Evolutionary conservation across 805 yeast genomes (phyloP), one percentile per base, ranked within the genome.

Genomic region (Starmerella riodocensis): DNA sequence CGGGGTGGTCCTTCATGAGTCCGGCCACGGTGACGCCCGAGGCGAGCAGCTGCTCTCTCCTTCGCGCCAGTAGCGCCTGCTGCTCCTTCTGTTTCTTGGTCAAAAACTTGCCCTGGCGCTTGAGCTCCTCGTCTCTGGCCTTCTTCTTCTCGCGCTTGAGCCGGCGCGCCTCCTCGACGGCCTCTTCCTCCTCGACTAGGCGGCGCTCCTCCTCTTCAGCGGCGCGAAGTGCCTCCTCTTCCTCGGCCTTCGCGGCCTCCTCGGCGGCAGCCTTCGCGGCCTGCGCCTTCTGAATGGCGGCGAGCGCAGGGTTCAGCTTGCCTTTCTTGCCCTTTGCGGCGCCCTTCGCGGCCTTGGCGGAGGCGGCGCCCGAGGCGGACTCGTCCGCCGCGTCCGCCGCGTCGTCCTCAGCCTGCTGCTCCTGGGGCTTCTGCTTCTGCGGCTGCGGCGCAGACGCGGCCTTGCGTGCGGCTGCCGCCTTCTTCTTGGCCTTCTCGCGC

Each of bases 1-100:
- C 17, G 12, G 66, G 76, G 81, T 57, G 75, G 74, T 43, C 76
- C 71, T 54, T 79, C 36, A 80, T 12, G 46, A 86, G 69, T 43
- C 86, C 97, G 21, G 82, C 80, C 53, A 86, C 82, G 33, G 64
- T 64, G 32, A 85, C 69, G 46, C 84, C 80, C 26, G 85, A 65
- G 43, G 77, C 77, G 49, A 88, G 69, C 46, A 88, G 67, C 54
- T 78, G 85, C 49, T 81, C 81, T 60, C 93, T 80, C 65, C 97
- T 84, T 58, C 81, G 80, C 57, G 88, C 96, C 54, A 77, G 73
- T 29, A 76, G 61, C 39, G 76, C 82, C 65, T 82, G 81, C 59
- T 85, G 94, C 61, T 85, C 94, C 63, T 81, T 84, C 69, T 91
- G 98, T 58, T 86, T 88, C 67, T 83, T 91, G 43, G 95, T 81